Base-by-base conservation (phyloP, 2,329 filamentous ascomycete species). In the Claviceps arundinis region DNA sequence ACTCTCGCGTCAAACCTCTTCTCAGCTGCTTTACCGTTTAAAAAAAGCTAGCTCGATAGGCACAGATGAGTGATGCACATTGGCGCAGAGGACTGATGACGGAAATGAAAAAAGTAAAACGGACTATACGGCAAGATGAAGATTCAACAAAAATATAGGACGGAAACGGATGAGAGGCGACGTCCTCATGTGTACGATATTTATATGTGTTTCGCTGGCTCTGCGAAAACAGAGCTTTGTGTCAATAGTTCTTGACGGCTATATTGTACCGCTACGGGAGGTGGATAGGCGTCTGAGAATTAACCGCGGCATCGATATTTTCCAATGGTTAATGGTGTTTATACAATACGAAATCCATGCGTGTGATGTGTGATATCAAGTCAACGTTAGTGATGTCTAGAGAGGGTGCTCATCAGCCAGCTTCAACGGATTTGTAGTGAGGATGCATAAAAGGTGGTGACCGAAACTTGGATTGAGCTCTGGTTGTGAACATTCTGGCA, bases 151-250 rank as follows among this genome's bases (percentile, higher is more conserved):
- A 43, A 52, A 19, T 16, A 43, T 44, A 38, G 37, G n/a, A 30
- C 37, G 13, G 47, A 30, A 42, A 7, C 14, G 47, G 50, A 52
- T 37, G n/a, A 30, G n/a, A 37, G n/a, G 47, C 22, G 22, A 52
- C 24, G 48, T 50, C 52, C 49, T 52, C 60, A n/a, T 11, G 54
- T 70, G 68, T 70, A 70, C 66, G 63, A 70, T 69, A 70, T 64
- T 30, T 65, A 51, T 64, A 38, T 64, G 7, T 38, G 22, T 30
- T 9, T n/a, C 7, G 56, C 62, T 57, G 65, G 65, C 57, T 60
- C 59, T 61, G 46, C 62, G 56, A 64, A 62, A 56, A 65, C 65
- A 66, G 67, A 68, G 62, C 63, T 63, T 69, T 68, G 64, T 71
- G 68, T 69, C 68, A 70, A 68, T 64, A 67, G 58, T 60, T 65